A percentile compares a stretch with the other conserved stretches of the same genome.
Evolutionary conservation across 1,284 basidiomycete genomes (phyloP).

Genomic region (Cryptococcus jaspeensis): DNA sequence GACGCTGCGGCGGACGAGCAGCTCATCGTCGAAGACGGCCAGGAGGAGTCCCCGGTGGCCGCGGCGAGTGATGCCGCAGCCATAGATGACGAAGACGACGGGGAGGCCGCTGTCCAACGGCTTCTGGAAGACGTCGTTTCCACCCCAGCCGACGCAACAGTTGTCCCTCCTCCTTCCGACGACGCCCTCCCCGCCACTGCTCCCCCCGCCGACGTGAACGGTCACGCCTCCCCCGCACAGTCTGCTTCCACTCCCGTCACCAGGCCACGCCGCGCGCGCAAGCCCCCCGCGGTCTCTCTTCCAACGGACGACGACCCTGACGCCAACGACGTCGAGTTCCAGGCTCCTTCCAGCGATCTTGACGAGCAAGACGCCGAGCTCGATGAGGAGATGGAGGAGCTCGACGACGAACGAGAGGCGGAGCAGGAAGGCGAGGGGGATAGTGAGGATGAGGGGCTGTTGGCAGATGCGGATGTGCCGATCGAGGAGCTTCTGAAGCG

Average conservation of each 20-base stretch:
- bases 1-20: conserved; percentile 11
- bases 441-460: conserved; percentile 55
- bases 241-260: conserved; percentile 3
- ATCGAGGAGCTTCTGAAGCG: conserved; percentile 57
- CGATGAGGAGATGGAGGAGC: conserved; percentile 52
- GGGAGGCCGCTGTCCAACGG: neutral
- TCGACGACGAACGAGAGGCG: conserved; percentile 20
- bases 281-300: conserved; percentile 16
- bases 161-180: too few species aligned
- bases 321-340: conserved; percentile 48
- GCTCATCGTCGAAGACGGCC: neutral
- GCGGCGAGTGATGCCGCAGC: neutral
- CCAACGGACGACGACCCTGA: conserved; percentile 39
- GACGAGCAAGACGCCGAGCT: conserved; percentile 47
- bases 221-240: neutral
- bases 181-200: neutral
- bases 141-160: neutral
- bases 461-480: conserved; percentile 56
- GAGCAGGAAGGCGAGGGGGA: conserved; percentile 42
- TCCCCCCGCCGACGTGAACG: neutral
- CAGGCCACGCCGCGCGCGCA: conserved; percentile 25
- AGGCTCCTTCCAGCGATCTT: conserved; percentile 19
- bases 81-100: neutral
- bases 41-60: neutral
- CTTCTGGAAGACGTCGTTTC: neutral